A percentile compares a stretch with the other conserved stretches of the same genome.
phyloP scores from a whole-genome alignment of 2,329 filamentous ascomycete genomes.

The Fusarium sp. region DNA sequence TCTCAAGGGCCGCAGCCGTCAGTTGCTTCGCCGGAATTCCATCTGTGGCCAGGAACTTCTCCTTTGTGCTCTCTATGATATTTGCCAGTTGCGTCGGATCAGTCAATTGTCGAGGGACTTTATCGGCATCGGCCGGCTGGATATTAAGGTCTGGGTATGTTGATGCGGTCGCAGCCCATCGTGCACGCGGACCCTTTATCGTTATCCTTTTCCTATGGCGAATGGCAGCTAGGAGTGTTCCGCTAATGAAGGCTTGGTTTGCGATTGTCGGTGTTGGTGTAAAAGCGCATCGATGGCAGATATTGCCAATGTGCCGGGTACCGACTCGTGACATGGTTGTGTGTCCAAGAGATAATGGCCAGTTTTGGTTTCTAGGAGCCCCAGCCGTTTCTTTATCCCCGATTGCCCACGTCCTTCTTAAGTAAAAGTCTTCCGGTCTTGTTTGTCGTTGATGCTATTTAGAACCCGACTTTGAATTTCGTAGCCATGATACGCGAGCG shows the following conservation, averaged over 20 bases:
- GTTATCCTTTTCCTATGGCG: slow-evolving; percentile 18
- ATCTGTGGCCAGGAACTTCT: slow-evolving; percentile 56
- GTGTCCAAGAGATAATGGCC: background rate
- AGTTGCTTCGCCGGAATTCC: slow-evolving; percentile 58
- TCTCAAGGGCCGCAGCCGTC: slow-evolving; percentile 56
- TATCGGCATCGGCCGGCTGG: slow-evolving; percentile 27
- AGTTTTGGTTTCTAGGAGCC: background rate
- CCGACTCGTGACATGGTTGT: slow-evolving; percentile 53
- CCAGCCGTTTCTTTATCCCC: background rate
- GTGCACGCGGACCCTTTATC: slow-evolving; percentile 20
- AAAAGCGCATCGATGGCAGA: slow-evolving; percentile 59
- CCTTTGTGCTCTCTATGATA: slow-evolving; percentile 55
- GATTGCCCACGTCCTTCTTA: background rate
- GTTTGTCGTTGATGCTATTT: slow-evolving; percentile 15
- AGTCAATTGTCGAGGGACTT: slow-evolving; percentile 43
- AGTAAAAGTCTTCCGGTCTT: slow-evolving; percentile 5
- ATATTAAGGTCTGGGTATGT: slow-evolving; percentile 28
- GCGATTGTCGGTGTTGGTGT: slow-evolving; percentile 42
- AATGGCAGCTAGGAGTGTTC: slow-evolving; percentile 34
- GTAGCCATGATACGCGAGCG: slow-evolving; percentile 18
- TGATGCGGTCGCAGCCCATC: slow-evolving; percentile 46
- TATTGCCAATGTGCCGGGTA: slow-evolving; percentile 48
- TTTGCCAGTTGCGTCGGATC: slow-evolving; percentile 54
- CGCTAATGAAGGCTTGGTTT: slow-evolving; percentile 40
- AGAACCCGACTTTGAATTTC: slow-evolving; percentile 24